phyloP scores from a whole-genome alignment of 2,329 filamentous ascomycete genomes.

The Verticillium longisporum region DNA sequence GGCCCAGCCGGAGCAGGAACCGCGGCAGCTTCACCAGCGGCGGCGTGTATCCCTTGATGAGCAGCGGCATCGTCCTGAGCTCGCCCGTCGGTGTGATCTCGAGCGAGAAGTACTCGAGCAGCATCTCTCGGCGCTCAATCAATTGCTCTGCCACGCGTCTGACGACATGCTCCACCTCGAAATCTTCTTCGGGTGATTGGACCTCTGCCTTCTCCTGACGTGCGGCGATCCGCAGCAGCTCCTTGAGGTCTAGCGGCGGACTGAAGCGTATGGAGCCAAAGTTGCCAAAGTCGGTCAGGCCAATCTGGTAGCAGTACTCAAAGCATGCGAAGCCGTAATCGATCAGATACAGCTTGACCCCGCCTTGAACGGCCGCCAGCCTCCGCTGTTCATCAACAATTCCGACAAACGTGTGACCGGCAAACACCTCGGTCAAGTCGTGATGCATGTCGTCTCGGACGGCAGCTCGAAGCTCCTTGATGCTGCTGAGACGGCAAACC shows the following conservation, averaged over 20 bases:
- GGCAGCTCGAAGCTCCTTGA: slow-evolving; percentile 75
- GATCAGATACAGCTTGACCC: slow-evolving; percentile 84
- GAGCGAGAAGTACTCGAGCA: slow-evolving; percentile 86
- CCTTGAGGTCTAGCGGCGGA: slow-evolving; percentile 63
- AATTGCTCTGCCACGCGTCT: slow-evolving; percentile 61
- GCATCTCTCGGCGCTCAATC: slow-evolving; percentile 73
- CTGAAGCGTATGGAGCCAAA: slow-evolving; percentile 79
- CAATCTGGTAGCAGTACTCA: slow-evolving; percentile 94
- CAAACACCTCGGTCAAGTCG: slow-evolving; percentile 79
- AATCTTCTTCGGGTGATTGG: slow-evolving; percentile 40
- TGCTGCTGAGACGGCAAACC: slow-evolving; percentile 69
- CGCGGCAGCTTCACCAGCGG: slow-evolving; percentile 78
- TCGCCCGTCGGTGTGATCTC: slow-evolving; percentile 74
- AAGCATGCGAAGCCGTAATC: slow-evolving; percentile 84
- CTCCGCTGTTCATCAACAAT: slow-evolving; percentile 82
- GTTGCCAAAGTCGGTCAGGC: slow-evolving; percentile 91
- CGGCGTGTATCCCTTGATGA: slow-evolving; percentile 85
- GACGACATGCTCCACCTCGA: slow-evolving; percentile 61
- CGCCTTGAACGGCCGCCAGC: slow-evolving; percentile 86
- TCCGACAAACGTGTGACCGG: slow-evolving; percentile 86
- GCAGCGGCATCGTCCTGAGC: slow-evolving; percentile 70
- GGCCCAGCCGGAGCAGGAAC: slow-evolving; percentile 83
- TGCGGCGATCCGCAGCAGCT: slow-evolving; percentile 67
- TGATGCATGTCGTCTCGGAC: slow-evolving; percentile 80
- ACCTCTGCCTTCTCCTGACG: slow-evolving; percentile 55